These are phyloP conservation scores for Keqinozyma sinolaborantium DNA, from an alignment of 1,139 yeast genomes.

Conservation along the genomic window DNA sequence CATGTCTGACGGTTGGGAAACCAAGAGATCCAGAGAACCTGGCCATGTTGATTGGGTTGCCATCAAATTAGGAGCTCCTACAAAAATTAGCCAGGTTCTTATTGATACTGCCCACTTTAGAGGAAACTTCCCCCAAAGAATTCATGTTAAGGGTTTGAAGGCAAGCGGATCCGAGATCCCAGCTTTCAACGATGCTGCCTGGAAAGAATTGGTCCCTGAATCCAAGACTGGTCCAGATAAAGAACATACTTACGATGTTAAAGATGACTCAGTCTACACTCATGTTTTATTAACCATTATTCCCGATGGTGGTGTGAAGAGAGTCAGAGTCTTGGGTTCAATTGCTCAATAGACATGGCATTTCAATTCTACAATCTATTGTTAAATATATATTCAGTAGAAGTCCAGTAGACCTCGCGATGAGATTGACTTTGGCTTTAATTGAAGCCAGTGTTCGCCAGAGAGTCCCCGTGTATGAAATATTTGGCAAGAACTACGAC, in stretches of 20 bases:
- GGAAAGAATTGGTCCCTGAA: constrained; percentile 67
- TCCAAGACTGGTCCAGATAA: constrained; percentile 75
- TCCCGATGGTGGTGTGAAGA: constrained; percentile 95
- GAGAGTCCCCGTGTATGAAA: constrained; percentile 10
- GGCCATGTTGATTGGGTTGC: constrained; percentile 92
- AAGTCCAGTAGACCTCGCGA: no score
- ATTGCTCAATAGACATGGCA: constrained; percentile 18
- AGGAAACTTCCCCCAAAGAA: constrained; percentile 87
- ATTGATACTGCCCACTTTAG: constrained; percentile 92
- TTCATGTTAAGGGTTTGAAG: constrained; percentile 57
- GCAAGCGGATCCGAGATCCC: constrained; percentile 25
- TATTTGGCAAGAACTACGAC: constrained; percentile 1
- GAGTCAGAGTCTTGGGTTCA: constrained; percentile 78
- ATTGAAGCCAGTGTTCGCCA: constrained; percentile 6
- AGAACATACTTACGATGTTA: constrained; percentile 59
- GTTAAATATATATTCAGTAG: no score
- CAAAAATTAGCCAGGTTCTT: constrained; percentile 55
- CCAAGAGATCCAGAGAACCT: constrained; percentile 78
- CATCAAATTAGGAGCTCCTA: constrained; percentile 66
- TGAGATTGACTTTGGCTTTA: not conserved
- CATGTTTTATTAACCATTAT: constrained; percentile 80
- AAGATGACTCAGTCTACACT: constrained; percentile 32
- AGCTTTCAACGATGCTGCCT: constrained; percentile 38
- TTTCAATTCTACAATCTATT: no score
- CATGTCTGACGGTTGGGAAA: constrained; percentile 99